These are phyloP conservation scores for Globisporangium uncinulatum DNA, from an alignment of 352 stramenopile species.

Conservation along the genomic window DNA sequence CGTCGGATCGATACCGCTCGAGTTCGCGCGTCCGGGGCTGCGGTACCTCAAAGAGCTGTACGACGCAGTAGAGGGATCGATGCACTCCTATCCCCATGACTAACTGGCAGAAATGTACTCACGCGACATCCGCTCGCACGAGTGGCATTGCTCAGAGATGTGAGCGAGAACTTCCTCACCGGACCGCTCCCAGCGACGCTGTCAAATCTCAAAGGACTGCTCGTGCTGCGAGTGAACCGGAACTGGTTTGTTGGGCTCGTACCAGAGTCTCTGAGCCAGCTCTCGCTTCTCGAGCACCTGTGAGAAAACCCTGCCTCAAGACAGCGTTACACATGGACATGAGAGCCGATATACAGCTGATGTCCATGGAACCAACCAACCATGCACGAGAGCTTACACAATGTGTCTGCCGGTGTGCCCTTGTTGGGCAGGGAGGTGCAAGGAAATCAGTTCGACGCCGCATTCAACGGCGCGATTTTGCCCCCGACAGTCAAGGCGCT, in stretches of 20 bases:
- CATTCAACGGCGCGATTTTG: conserved; percentile 23
- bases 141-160: conserved; percentile 24
- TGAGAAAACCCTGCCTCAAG: conserved; percentile 15
- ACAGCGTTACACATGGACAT: too few species aligned
- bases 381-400: too few species aligned
- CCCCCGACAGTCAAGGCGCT: conserved; percentile 40
- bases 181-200: conserved; percentile 40
- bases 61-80: background rate
- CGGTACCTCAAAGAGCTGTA: conserved; percentile 52
- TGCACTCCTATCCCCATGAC: too few species aligned
- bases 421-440: conserved; percentile 32
- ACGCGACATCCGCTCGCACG: background rate
- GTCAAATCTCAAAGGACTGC: conserved; percentile 26
- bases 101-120: background rate
- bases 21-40: conserved; percentile 47
- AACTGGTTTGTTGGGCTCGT: conserved; percentile 47
- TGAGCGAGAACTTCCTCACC: conserved; percentile 68
- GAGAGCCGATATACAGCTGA: background rate
- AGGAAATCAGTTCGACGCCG: conserved; percentile 44
- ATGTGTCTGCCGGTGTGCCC: too few species aligned
- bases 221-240: conserved; percentile 44
- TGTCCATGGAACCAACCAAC: too few species aligned
- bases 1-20: conserved; percentile 38
- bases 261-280: conserved; percentile 30
- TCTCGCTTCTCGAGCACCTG: conserved; percentile 51